These are phyloP conservation scores for Uromyces viciae-fabae DNA, from an alignment of 1,284 basidiomycete species.

Conservation along the genomic window DNA sequence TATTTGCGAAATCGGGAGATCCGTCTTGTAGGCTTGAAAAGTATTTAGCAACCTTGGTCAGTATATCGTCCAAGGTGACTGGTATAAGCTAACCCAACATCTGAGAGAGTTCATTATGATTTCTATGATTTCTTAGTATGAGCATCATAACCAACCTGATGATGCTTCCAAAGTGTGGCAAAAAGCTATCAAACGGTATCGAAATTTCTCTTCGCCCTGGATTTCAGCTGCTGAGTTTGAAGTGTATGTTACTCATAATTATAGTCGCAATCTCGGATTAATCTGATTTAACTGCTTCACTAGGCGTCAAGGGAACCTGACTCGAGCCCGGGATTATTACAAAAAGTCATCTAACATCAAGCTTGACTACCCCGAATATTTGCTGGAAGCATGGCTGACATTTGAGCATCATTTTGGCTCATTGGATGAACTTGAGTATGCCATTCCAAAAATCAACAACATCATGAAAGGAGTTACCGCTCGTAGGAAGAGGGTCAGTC, in stretches of 20 bases:
- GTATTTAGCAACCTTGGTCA: conserved; percentile 33
- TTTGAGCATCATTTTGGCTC: conserved; percentile 44
- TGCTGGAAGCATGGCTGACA: conserved; percentile 43
- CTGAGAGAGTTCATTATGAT: background rate
- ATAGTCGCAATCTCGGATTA: background rate
- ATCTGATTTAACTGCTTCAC: background rate
- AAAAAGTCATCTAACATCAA: conserved; percentile 44
- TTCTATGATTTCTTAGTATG: conserved; percentile 24
- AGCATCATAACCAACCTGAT: conserved; percentile 35
- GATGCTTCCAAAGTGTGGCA: conserved; percentile 41
- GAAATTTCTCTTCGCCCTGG: conserved; percentile 33
- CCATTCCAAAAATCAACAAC: conserved; percentile 31
- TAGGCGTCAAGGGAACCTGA: conserved; percentile 40
- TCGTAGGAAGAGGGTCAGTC: conserved; percentile 32
- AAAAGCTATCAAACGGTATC: conserved; percentile 44
- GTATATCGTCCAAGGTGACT: background rate
- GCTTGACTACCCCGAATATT: conserved; percentile 44
- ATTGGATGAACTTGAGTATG: conserved; percentile 40
- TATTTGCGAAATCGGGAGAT: conserved; percentile 27
- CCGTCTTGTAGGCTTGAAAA: conserved; percentile 41
- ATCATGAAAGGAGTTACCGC: conserved; percentile 44
- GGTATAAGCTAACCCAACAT: background rate
- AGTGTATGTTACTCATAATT: conserved; percentile 7
- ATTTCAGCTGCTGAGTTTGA: conserved; percentile 41
- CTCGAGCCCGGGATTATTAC: conserved; percentile 43